Evolutionary conservation across 768 basidiomycete genomes (phyloP).

Genomic region (Auriscalpium microsporum): DNA sequence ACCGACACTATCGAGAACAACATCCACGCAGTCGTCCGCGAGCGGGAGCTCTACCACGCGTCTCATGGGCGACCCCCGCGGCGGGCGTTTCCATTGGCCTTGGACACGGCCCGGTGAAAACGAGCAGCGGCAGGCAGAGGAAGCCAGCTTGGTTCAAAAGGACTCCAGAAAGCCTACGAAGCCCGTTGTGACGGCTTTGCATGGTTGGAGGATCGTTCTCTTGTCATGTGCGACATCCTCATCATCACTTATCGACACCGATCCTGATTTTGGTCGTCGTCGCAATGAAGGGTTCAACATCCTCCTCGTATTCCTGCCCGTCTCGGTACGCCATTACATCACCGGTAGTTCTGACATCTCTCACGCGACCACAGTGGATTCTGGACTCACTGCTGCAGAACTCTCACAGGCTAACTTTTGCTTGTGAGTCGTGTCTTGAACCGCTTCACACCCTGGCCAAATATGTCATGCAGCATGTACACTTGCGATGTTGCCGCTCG

Average conservation of each 20-base stretch:
- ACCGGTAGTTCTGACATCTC: neutral
- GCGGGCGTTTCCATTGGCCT: slow-evolving; percentile 4
- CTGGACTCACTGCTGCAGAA: slow-evolving; percentile 39
- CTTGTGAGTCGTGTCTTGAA: slow-evolving; percentile 34
- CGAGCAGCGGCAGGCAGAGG: slow-evolving; percentile 8
- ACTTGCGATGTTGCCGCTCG: slow-evolving; percentile 68
- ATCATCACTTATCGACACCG: neutral
- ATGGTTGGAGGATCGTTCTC: slow-evolving; percentile 48
- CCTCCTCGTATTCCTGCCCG: slow-evolving; percentile 55
- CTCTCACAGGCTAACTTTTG: slow-evolving; percentile 49
- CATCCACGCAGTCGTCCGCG: slow-evolving; percentile 1
- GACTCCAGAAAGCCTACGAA: slow-evolving; percentile 1
- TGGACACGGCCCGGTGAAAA: slow-evolving; percentile 3
- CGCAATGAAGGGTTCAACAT: slow-evolving; percentile 55
- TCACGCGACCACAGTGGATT: slow-evolving; percentile 38
- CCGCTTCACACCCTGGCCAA: neutral
- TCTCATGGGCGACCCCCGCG: neutral
- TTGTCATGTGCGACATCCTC: slow-evolving; percentile 43
- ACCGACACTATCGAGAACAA: slow-evolving; percentile 5
- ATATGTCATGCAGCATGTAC: slow-evolving; percentile 41
- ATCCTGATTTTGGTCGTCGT: neutral
- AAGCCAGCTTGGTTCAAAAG: slow-evolving; percentile 9
- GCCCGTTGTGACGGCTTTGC: slow-evolving; percentile 19
- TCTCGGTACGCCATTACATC: slow-evolving; percentile 39
- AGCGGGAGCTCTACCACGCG: neutral